These are phyloP conservation scores for Tephrocybe sp. DNA, from an alignment of 768 basidiomycete genomes.

Conservation along the genomic window DNA sequence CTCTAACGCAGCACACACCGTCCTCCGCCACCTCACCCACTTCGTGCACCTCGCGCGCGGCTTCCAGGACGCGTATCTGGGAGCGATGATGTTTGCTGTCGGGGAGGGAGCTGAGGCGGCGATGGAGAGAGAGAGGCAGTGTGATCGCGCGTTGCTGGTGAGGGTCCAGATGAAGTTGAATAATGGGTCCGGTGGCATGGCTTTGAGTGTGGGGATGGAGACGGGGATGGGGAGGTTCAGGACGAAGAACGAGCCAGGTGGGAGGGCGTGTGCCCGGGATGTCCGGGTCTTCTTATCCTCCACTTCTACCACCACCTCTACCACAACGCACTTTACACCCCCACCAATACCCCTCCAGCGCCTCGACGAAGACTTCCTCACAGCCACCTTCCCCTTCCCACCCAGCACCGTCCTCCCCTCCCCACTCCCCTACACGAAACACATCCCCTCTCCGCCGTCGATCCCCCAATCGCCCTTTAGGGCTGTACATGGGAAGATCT, in stretches of 20 bases:
- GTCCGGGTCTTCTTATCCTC: constrained; percentile 6
- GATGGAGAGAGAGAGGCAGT: not conserved
- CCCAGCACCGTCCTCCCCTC: constrained; percentile 27
- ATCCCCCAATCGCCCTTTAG: constrained; percentile 43
- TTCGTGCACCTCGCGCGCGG: constrained; percentile 54
- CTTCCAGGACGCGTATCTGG: constrained; percentile 59
- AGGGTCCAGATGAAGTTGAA: too few species aligned
- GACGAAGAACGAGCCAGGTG: constrained; percentile 1
- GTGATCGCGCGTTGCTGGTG: not conserved
- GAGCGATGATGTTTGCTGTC: constrained; percentile 51
- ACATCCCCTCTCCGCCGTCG: constrained; percentile 39
- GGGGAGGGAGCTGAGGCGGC: not conserved
- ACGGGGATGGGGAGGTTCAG: not conserved
- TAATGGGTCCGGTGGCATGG: too few species aligned
- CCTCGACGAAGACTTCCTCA: constrained; percentile 17
- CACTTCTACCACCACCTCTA: not conserved
- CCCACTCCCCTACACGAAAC: constrained; percentile 31
- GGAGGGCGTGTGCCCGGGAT: constrained; percentile 1
- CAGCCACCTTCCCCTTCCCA: not conserved
- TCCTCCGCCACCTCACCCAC: constrained; percentile 30
- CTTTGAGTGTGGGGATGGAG: too few species aligned
- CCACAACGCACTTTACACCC: constrained; percentile 9
- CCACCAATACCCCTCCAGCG: constrained; percentile 36
- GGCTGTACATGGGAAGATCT: constrained; percentile 18
- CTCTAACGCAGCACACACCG: not conserved